A percentile compares a stretch with the other conserved stretches of the same genome.
phyloP scores from a whole-genome alignment of 805 yeast species.

The Ogataea trehaloabstinens region DNA sequence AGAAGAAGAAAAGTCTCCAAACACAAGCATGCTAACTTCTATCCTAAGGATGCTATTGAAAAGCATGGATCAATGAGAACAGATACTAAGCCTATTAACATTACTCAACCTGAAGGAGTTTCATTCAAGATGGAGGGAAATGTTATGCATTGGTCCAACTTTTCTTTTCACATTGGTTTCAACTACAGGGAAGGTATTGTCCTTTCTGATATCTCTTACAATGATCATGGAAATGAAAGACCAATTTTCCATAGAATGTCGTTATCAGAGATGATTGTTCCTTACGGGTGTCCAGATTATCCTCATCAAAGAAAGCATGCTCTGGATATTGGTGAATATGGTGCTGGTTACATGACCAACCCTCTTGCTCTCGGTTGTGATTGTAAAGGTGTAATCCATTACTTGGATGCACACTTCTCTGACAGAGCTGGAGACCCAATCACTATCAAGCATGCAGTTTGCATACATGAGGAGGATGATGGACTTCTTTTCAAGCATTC shows the following conservation, averaged over 20 bases:
- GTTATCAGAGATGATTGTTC: constrained; percentile 80
- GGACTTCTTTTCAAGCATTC: constrained; percentile 79
- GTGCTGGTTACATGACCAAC: constrained; percentile 84
- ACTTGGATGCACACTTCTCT: constrained; percentile 74
- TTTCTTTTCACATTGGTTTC: constrained; percentile 76
- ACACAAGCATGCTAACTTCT: constrained; percentile 67
- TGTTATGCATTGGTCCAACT: constrained; percentile 75
- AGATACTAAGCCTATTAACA: constrained; percentile 62
- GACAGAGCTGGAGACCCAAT: constrained; percentile 67
- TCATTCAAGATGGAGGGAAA: constrained; percentile 70
- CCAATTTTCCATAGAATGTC: constrained; percentile 79
- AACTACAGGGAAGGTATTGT: constrained; percentile 86
- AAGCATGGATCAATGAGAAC: constrained; percentile 64
- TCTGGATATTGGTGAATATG: constrained; percentile 82
- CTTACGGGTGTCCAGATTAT: constrained; percentile 75
- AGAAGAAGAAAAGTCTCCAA: constrained; percentile 71
- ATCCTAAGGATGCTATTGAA: constrained; percentile 60
- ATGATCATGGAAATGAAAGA: constrained; percentile 71
- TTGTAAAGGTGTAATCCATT: constrained; percentile 83
- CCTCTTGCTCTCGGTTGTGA: constrained; percentile 78
- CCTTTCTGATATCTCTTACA: constrained; percentile 66
- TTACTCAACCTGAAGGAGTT: constrained; percentile 81
- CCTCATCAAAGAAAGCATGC: constrained; percentile 88
- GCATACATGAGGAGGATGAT: constrained; percentile 86
- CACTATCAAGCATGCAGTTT: constrained; percentile 72